phyloP scores from a whole-genome alignment of 768 basidiomycete species.

The Suillus paluster region DNA sequence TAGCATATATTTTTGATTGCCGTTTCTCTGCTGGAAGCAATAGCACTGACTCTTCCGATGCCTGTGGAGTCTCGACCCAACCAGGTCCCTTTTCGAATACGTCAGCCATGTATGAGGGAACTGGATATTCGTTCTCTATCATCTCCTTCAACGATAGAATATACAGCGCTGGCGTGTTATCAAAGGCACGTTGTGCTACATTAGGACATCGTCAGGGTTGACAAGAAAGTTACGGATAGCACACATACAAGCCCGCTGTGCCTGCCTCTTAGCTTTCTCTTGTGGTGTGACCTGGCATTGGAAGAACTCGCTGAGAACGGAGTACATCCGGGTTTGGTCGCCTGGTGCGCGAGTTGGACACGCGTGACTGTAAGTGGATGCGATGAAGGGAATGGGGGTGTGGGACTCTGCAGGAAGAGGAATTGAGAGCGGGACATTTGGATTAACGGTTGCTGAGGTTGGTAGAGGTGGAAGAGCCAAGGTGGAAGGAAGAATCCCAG shows the following conservation, averaged over 20 bases:
- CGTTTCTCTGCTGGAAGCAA: conserved; percentile 34
- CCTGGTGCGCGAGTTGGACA: conserved; percentile 94
- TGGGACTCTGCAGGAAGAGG: conserved; percentile 38
- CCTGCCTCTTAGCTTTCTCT: conserved; percentile 72
- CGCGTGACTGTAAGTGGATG: conserved; percentile 87
- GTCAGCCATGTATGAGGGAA: conserved; percentile 84
- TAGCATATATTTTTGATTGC: conserved; percentile 68
- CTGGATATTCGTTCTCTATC: conserved; percentile 92
- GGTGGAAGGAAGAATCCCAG: conserved; percentile 81
- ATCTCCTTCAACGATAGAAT: conserved; percentile 82
- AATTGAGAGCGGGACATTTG: conserved; percentile 57
- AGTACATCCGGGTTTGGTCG: conserved; percentile 83
- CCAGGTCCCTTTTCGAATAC: conserved; percentile 64
- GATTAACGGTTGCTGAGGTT: conserved; percentile 64
- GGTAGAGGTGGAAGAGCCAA: conserved; percentile 74
- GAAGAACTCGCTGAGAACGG: conserved; percentile 83
- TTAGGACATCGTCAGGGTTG: conserved; percentile 15
- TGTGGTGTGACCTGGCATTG: conserved; percentile 77
- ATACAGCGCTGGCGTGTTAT: conserved; percentile 71
- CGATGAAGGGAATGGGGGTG: conserved; percentile 64
- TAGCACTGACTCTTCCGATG: conserved; percentile 34
- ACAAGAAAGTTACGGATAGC: conserved; percentile 25
- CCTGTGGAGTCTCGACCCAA: conserved; percentile 83
- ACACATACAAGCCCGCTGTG: conserved; percentile 46
- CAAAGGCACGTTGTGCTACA: conserved; percentile 62